phyloP scores from a whole-genome alignment of 2,329 filamentous ascomycete genomes.

The Arthrobotrys conoides region DNA sequence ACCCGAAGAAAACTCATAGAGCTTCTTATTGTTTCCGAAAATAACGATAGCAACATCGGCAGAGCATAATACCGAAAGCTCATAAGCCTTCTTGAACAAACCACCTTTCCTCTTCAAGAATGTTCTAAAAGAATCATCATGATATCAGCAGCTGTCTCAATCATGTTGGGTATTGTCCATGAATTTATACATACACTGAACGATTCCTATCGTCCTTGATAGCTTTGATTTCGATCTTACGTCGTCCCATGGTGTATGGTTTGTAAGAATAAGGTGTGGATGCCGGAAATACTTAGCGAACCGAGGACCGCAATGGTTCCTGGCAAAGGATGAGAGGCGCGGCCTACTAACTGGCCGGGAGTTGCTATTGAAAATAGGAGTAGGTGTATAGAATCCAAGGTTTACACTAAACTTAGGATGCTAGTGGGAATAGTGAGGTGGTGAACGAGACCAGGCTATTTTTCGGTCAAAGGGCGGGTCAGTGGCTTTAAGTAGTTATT shows the following conservation, averaged over 20 bases:
- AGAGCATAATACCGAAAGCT: slow-evolving; percentile 96
- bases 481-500: background rate
- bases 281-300: slow-evolving; percentile 8
- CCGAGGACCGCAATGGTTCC: slow-evolving; percentile 16
- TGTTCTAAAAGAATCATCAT: slow-evolving; percentile 73
- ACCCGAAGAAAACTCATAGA: slow-evolving; percentile 95
- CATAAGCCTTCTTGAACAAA: slow-evolving; percentile 99
- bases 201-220: slow-evolving; percentile 99
- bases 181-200: slow-evolving; percentile 83
- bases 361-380: slow-evolving; percentile 5
- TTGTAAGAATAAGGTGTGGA: slow-evolving; percentile 1
- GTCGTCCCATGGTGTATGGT: slow-evolving; percentile 81
- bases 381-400: background rate
- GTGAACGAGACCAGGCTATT: background rate
- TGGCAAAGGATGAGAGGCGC: slow-evolving; percentile 12
- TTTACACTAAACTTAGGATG: slow-evolving; percentile 14
- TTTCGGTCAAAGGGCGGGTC: background rate
- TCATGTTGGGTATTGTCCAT: background rate
- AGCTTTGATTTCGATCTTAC: slow-evolving; percentile 99
- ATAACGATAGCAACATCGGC: slow-evolving; percentile 99
- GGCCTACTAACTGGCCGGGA: slow-evolving; percentile 10
- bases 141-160: slow-evolving; percentile 9
- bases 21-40: slow-evolving; percentile 98
- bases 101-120: slow-evolving; percentile 99
- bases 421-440: background rate